Evolutionary conservation across 2,329 filamentous ascomycete species (phyloP).

Genomic region (Diaporthe velutina): DNA sequence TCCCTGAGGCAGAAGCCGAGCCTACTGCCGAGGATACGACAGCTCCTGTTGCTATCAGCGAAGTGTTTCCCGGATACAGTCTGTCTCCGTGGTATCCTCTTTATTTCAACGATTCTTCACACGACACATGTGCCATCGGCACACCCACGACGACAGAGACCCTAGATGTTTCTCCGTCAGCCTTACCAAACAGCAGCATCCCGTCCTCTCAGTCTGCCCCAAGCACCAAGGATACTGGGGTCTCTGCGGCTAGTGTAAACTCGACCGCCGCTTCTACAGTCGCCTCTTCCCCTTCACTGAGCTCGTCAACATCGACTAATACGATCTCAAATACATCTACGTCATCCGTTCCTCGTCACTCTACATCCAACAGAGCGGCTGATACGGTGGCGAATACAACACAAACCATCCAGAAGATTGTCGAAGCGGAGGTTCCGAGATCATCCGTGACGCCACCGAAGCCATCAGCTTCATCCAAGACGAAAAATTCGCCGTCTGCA

Average conservation of each 20-base stretch:
- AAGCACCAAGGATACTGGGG: neutral
- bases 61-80: slow-evolving; percentile 40
- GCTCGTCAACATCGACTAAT: neutral
- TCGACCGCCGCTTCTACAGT: slow-evolving; percentile 25
- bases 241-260: neutral
- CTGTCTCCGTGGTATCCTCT: slow-evolving; percentile 46
- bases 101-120: slow-evolving; percentile 39
- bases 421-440: neutral
- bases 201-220: neutral
- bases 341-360: neutral
- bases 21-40: neutral
- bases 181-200: slow-evolving; percentile 13
- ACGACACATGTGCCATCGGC: slow-evolving; percentile 44
- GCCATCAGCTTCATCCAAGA: slow-evolving; percentile 23
- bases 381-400: slow-evolving; percentile 13
- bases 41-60: neutral
- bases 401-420: slow-evolving; percentile 15
- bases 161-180: slow-evolving; percentile 41
- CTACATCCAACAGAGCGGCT: slow-evolving; percentile 5
- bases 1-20: slow-evolving; percentile 31
- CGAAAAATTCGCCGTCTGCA: slow-evolving; percentile 1
- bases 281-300: neutral
- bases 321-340: neutral
- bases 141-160: slow-evolving; percentile 45
- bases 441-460: slow-evolving; percentile 33